A percentile compares a stretch with the other conserved stretches of the same genome.
These are phyloP conservation scores for Colletotrichum plurivorum DNA, from an alignment of 2,329 filamentous ascomycete genomes.

Conservation along the genomic window DNA sequence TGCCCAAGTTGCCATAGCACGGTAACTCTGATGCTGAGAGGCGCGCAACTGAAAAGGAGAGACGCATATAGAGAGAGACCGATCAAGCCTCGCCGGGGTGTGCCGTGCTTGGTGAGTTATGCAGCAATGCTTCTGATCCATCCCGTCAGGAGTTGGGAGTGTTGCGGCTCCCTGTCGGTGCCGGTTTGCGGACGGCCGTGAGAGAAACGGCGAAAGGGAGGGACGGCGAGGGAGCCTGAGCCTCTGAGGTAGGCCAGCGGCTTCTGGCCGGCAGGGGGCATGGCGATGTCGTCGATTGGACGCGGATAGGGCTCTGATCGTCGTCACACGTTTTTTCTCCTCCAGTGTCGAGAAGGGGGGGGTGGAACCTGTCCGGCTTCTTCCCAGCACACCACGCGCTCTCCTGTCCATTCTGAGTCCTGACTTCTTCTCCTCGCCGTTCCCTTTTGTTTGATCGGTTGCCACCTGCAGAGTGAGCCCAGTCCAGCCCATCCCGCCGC, in stretches of 20 bases:
- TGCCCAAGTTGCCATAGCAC: no score
- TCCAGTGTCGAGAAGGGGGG: conserved; percentile 18
- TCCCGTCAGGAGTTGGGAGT: neutral
- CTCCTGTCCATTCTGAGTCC: neutral
- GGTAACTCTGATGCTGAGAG: neutral
- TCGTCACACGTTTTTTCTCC: conserved; percentile 28
- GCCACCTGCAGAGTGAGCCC: neutral
- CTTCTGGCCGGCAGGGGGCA: conserved; percentile 30
- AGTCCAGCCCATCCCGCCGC: conserved; percentile 26
- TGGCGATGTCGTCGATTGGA: conserved; percentile 37
- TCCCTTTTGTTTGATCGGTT: conserved; percentile 5
- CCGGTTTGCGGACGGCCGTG: neutral
- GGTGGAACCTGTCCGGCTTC: conserved; percentile 15
- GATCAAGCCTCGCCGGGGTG: neutral
- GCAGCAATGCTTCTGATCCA: conserved; percentile 14
- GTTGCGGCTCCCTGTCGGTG: neutral
- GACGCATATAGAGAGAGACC: neutral
- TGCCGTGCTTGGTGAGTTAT: conserved; percentile 19
- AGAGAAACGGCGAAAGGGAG: conserved; percentile 3
- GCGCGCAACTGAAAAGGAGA: neutral
- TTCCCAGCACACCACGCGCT: conserved; percentile 23
- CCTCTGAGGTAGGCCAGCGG: no score
- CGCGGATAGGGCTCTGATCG: conserved; percentile 16
- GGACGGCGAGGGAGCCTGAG: neutral
- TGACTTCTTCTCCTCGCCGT: neutral